A percentile compares a stretch with the other conserved stretches of the same genome.
Conservation (phyloP, 306 rosid genomes). For the Lathyrus sativus region DNA sequence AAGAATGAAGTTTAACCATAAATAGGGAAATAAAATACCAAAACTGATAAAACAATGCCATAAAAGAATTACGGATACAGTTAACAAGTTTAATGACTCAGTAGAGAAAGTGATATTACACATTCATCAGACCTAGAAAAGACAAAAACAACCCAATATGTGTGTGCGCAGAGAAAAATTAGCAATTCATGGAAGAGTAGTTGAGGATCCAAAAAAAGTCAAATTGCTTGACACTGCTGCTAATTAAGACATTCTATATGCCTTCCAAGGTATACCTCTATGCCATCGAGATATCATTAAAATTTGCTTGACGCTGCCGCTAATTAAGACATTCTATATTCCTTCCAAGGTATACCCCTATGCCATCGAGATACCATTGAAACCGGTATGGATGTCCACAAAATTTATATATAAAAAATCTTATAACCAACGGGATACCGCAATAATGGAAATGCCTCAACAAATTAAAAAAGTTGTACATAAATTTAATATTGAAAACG, state of each 20-base stretch:
- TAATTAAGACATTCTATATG: conserved; percentile 2
- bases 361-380: background rate
- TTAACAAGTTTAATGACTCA: conserved; percentile 13
- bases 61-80: conserved; percentile 26
- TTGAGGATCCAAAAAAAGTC: background rate
- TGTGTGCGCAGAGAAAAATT: background rate
- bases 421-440: background rate
- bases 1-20: conserved; percentile 35
- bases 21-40: background rate
- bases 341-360: background rate
- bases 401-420: background rate
- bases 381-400: background rate
- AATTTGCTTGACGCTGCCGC: background rate
- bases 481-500: background rate
- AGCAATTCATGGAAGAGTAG: background rate
- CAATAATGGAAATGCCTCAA: conserved; percentile 4
- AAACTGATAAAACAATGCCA: conserved; percentile 21
- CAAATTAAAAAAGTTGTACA: conserved; percentile 7
- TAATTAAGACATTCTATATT: conserved; percentile 2
- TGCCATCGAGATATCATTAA: background rate
- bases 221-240: background rate
- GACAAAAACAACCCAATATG: background rate
- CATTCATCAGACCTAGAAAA: conserved; percentile 8
- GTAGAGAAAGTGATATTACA: conserved; percentile 1
- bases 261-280: background rate